phyloP scores from a whole-genome alignment of 2,329 filamentous ascomycete genomes.

The Xylaria sp. region DNA sequence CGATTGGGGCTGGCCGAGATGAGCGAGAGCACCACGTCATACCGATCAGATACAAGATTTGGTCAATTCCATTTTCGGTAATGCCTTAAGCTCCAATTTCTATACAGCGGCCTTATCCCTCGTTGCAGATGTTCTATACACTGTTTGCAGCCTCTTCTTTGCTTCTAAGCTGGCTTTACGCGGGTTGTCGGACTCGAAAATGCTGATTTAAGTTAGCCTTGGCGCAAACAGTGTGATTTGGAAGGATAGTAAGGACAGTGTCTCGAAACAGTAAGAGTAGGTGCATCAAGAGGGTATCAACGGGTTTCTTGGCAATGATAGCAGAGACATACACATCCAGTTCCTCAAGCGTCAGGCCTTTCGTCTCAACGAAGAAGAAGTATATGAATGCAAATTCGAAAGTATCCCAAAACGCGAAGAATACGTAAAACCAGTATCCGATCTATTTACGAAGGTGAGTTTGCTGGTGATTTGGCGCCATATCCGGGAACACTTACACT shows the following conservation, averaged over 20 bases:
- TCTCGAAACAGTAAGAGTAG: neutral
- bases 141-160: conserved; percentile 46
- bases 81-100: neutral
- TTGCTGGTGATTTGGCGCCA: neutral
- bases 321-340: conserved; percentile 43
- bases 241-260: neutral
- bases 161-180: conserved; percentile 48
- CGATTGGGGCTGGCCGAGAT: neutral
- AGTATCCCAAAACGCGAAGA: conserved; percentile 53
- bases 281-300: neutral
- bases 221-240: neutral
- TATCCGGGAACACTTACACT: conserved; percentile 41
- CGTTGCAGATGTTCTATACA: conserved; percentile 23
- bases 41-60: neutral
- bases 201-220: conserved; percentile 31
- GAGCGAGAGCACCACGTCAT: neutral
- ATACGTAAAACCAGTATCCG: conserved; percentile 53
- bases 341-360: conserved; percentile 50
- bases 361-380: conserved; percentile 52
- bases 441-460: conserved; percentile 38
- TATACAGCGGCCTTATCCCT: conserved; percentile 2
- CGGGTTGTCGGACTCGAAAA: conserved; percentile 54
- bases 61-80: neutral
- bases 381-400: conserved; percentile 51
- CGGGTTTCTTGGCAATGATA: neutral